Evolutionary conservation across 2,329 filamentous ascomycete genomes (phyloP).

Genomic region (Tetracladium maxilliforme): DNA sequence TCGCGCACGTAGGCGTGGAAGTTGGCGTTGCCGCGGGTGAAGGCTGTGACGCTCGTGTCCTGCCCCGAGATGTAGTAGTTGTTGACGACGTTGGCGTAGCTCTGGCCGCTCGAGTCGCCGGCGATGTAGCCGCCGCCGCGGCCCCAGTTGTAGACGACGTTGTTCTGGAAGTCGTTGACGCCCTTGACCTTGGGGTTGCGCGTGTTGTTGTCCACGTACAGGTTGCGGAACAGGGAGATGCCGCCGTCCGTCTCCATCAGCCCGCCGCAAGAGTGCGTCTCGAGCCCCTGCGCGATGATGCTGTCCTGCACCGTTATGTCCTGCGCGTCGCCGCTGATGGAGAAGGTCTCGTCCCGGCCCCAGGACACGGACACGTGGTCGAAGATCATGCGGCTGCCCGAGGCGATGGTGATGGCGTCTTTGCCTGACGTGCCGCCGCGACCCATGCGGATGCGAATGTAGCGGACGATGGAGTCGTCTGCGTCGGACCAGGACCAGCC

Average conservation of each 20-base stretch:
- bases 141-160: constrained; percentile 39
- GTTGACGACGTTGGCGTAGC: constrained; percentile 34
- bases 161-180: constrained; percentile 35
- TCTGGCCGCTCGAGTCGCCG: constrained; percentile 29
- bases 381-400: constrained; percentile 37
- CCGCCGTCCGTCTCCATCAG: constrained; percentile 33
- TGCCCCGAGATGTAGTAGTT: constrained; percentile 43
- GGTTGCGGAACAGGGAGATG: constrained; percentile 33
- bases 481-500: constrained; percentile 35
- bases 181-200: constrained; percentile 42
- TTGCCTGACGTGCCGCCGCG: constrained; percentile 33
- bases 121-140: constrained; percentile 38
- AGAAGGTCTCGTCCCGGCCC: constrained; percentile 41
- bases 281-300: constrained; percentile 36
- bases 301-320: constrained; percentile 36
- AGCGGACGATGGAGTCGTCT: constrained; percentile 36
- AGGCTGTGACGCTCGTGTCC: constrained; percentile 29
- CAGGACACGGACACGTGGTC: constrained; percentile 37
- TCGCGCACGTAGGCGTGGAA: constrained; percentile 36
- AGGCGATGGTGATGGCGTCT: constrained; percentile 35
- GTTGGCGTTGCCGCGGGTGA: constrained; percentile 36
- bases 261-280: constrained; percentile 36
- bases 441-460: constrained; percentile 38
- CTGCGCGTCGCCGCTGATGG: constrained; percentile 27
- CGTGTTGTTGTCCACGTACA: constrained; percentile 43